A percentile compares a stretch with the other conserved stretches of the same genome.
Evolutionary conservation across 352 stramenopile genomes (phyloP).

Genomic region (Phytophthora aleatoria): DNA sequence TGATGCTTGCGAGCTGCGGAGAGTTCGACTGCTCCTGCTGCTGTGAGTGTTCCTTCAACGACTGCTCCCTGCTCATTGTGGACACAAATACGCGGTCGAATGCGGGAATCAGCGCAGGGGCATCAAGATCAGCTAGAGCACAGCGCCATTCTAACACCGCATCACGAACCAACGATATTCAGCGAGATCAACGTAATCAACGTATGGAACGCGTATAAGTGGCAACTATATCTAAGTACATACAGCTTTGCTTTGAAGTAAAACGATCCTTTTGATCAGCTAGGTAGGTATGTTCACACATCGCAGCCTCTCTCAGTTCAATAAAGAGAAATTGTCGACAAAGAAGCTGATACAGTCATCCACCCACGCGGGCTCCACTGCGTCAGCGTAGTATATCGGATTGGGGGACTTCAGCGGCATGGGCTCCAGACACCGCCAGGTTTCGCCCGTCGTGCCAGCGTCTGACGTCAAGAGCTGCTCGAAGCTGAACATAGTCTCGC

Average conservation of each 20-base stretch:
- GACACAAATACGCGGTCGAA: not conserved
- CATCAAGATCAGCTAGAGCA: not conserved
- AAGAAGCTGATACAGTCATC: constrained; percentile 40
- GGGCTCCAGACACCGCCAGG: constrained; percentile 6
- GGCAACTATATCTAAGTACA: no score
- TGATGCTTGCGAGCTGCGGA: constrained; percentile 11
- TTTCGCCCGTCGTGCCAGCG: not conserved
- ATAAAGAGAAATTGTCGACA: constrained; percentile 33
- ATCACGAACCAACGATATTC: not conserved
- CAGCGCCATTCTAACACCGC: not conserved
- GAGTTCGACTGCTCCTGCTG: constrained; percentile 4
- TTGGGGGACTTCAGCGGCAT: constrained; percentile 1
- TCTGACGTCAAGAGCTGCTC: constrained; percentile 15
- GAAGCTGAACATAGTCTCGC: constrained; percentile 16
- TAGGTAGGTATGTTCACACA: not conserved
- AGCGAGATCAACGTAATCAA: not conserved
- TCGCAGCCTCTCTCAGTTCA: not conserved
- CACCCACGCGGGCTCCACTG: constrained; percentile 19
- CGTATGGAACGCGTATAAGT: constrained; percentile 23
- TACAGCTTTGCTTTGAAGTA: constrained; percentile 1
- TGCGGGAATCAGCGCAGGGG: not conserved
- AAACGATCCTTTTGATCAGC: not conserved
- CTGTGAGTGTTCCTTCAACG: not conserved
- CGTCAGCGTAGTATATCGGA: not conserved
- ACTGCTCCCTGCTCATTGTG: constrained; percentile 16